Base-by-base conservation (phyloP, 2,329 filamentous ascomycete genomes). In the Ophiostoma ips region DNA sequence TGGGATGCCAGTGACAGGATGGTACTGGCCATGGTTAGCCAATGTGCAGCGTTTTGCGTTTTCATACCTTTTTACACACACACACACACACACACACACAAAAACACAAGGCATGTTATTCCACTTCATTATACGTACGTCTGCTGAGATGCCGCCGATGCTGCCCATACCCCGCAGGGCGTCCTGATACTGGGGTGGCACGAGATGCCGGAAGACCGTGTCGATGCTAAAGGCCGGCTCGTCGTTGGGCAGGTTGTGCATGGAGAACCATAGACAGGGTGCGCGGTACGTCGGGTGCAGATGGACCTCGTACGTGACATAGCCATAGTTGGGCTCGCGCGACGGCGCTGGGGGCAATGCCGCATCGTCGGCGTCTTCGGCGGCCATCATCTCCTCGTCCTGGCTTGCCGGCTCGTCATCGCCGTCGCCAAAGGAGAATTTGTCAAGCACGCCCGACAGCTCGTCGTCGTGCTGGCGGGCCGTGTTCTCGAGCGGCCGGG, bases 1-100 rank as follows among this genome's bases (percentile, higher is more conserved):
- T 37, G 88, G 87, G 52, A 81, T 66, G 49, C 83, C 84, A 52
- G 81, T 86, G 52, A 85, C 66, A 48, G 92, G 90, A 71, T 96
- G 88, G 65, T 94, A 81, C 79, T 90, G 59, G 57, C 48, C 43
- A 55, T 4, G 28, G 33, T 35, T 21, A 51, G 49, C 24, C n/a
- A n/a, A 49, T 41, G 24, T 28, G 24, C 24, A 48, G 46, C 34
- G 37, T 30, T 24, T 33, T 16, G 8, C 9, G 30, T 38, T 13
- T 31, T 30, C 19, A 30, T 31, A 21, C 10, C 6, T 16, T 46
- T 46, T 12, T 12, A n/a, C n/a, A n/a, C n/a, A n/a, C n/a, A n/a
- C n/a, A n/a, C n/a, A n/a, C n/a, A n/a, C n/a, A n/a, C n/a, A n/a
- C n/a, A n/a, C n/a, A n/a, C n/a, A n/a, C 5, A 28, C 8, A 28